Percentiles rank a stretch among this genome's conserved stretches.
Evolutionary conservation across 371 early-diverging fungal genomes (phyloP).

Genomic region (Apophysomyces variabilis): DNA sequence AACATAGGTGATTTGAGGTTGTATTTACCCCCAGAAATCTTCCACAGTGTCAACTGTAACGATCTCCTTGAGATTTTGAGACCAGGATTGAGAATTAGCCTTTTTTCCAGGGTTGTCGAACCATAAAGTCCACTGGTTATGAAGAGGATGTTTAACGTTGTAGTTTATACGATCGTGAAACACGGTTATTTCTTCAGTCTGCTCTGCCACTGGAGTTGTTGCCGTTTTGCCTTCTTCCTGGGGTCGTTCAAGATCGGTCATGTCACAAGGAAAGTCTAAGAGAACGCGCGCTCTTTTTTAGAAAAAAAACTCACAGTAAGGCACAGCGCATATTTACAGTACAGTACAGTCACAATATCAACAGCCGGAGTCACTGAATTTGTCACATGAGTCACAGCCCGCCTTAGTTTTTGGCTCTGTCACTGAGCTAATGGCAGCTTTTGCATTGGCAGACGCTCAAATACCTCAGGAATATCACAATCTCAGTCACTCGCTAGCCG

Average conservation of each 20-base stretch:
- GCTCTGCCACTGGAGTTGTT: not conserved
- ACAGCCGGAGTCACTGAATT: too few species aligned
- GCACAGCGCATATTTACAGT: too few species aligned
- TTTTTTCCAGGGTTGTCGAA: slow-evolving; percentile 90
- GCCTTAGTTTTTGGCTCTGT: too few species aligned
- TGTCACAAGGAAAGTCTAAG: not conserved
- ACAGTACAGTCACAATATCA: too few species aligned
- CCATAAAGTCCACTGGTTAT: slow-evolving; percentile 94
- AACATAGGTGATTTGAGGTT: not conserved
- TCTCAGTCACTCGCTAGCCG: too few species aligned
- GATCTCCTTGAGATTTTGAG: slow-evolving; percentile 85
- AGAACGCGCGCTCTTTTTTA: not conserved
- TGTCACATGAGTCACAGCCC: too few species aligned
- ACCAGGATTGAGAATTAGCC: slow-evolving; percentile 84
- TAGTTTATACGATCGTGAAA: slow-evolving; percentile 62
- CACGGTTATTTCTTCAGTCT: slow-evolving; percentile 25
- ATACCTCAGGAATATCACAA: too few species aligned
- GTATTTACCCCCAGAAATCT: slow-evolving; percentile 93
- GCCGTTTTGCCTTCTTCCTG: slow-evolving; percentile 8
- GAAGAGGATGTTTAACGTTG: slow-evolving; percentile 90
- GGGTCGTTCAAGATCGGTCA: slow-evolving; percentile 9
- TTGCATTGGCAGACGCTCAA: too few species aligned
- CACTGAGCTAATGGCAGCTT: too few species aligned
- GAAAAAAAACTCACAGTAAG: too few species aligned
- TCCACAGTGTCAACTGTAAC: slow-evolving; percentile 91